Percentiles rank a stretch among this genome's conserved stretches.
Conservation (phyloP, 2,329 filamentous ascomycete species). For the Thelonectria rubi region DNA sequence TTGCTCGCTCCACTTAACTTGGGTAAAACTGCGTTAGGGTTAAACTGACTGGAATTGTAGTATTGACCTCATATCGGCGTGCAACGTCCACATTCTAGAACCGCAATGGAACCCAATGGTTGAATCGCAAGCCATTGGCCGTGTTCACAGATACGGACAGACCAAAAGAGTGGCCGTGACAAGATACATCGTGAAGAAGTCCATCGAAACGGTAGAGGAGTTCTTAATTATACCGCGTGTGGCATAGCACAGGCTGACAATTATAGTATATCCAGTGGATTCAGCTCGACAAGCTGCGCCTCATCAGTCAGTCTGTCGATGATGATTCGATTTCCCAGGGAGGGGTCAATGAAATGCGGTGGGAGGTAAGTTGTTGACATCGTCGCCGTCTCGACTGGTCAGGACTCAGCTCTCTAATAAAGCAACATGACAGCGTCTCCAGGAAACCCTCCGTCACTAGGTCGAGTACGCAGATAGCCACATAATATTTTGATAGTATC, state of each 20-base stretch:
- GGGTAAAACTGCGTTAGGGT: background rate
- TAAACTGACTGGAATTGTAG: background rate
- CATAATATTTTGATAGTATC: too few relatives aligned
- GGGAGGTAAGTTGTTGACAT: background rate
- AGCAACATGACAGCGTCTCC: too few relatives aligned
- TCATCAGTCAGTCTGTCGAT: background rate
- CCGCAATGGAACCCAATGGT: conserved; percentile 15
- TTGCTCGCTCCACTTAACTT: too few relatives aligned
- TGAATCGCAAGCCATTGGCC: conserved; percentile 3
- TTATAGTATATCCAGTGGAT: conserved; percentile 3
- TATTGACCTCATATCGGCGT: background rate
- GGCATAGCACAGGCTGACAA: too few relatives aligned
- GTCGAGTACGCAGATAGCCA: too few relatives aligned
- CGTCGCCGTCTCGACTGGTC: too few relatives aligned
- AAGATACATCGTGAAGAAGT: background rate
- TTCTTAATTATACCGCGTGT: too few relatives aligned
- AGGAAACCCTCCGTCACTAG: too few relatives aligned
- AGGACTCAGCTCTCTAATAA: too few relatives aligned
- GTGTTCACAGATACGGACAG: conserved; percentile 4
- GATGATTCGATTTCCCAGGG: background rate
- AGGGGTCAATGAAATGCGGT: background rate
- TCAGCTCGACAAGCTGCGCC: background rate
- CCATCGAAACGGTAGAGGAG: background rate
- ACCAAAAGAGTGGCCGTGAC: background rate
- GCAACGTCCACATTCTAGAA: background rate